Evolutionary conservation across 306 rosid species (phyloP).

Genomic region (Lagenaria siceraria): DNA sequence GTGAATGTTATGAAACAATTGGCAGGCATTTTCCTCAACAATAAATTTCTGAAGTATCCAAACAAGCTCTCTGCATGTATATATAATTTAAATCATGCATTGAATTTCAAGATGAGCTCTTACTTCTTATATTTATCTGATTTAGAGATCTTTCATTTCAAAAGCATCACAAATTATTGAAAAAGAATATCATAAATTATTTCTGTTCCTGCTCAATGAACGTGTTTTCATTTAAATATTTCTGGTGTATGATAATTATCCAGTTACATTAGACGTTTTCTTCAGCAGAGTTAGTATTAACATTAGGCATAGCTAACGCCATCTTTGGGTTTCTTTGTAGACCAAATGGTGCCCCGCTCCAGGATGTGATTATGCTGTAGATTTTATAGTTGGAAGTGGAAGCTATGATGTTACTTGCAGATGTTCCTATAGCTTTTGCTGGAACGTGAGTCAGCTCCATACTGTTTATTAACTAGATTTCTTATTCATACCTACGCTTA

Average conservation of each 20-base stretch:
- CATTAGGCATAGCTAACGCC: neutral
- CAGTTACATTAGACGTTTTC: neutral
- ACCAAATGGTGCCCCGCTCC: slow-evolving; percentile 98
- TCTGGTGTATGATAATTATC: neutral
- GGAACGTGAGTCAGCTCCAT: slow-evolving; percentile 49
- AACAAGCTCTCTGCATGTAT: neutral
- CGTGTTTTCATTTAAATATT: neutral
- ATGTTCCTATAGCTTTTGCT: slow-evolving; percentile 84
- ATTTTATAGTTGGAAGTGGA: slow-evolving; percentile 74
- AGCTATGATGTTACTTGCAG: slow-evolving; percentile 87
- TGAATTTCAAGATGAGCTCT: neutral
- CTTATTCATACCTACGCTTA: neutral
- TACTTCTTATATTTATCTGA: neutral
- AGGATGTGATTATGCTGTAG: slow-evolving; percentile 84
- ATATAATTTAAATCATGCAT: neutral
- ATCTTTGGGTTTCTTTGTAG: slow-evolving; percentile 17
- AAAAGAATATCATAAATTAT: neutral
- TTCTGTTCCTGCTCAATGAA: slow-evolving; percentile 2
- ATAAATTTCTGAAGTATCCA: too few relatives aligned
- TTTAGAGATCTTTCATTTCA: neutral
- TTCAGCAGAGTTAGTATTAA: neutral
- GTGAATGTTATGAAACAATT: neutral
- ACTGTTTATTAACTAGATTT: neutral
- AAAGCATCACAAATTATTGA: neutral
- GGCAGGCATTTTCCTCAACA: too few relatives aligned